Evolutionary conservation across 305 asterid species (phyloP).

Genomic region (Coffea humblotiana): DNA sequence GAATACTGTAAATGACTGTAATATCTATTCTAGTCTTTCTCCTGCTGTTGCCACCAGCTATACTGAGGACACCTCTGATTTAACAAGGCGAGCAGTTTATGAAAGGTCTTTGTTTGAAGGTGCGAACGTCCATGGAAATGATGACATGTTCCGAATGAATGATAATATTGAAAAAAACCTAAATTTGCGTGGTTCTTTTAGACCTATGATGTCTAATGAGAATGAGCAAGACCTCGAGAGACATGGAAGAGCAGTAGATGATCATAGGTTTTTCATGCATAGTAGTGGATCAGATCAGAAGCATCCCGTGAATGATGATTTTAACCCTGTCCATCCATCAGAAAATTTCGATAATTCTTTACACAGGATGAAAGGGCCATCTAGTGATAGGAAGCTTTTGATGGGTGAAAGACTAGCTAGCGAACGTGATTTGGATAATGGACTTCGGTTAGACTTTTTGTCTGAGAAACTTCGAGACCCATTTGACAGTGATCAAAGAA

Average conservation of each 20-base stretch:
- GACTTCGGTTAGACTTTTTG: constrained; percentile 24
- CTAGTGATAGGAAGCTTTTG: constrained; percentile 30
- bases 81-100: constrained; percentile 29
- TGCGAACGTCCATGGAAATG: constrained; percentile 27
- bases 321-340: constrained; percentile 26
- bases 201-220: constrained; percentile 27
- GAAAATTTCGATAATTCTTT: constrained; percentile 30
- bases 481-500: constrained; percentile 24
- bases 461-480: constrained; percentile 28
- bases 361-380: constrained; percentile 28
- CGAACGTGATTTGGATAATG: constrained; percentile 26
- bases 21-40: constrained; percentile 20
- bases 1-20: constrained; percentile 27
- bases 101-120: constrained; percentile 27
- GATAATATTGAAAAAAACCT: constrained; percentile 30
- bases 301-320: constrained; percentile 28
- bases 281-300: constrained; percentile 30
- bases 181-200: constrained; percentile 17
- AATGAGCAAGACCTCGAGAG: constrained; percentile 26
- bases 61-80: constrained; percentile 25
- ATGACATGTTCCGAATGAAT: constrained; percentile 28
- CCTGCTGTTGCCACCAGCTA: constrained; percentile 20
- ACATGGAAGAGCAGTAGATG: constrained; percentile 29
- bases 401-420: constrained; percentile 28
- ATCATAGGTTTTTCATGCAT: constrained; percentile 29